Evolutionary conservation across 2,329 filamentous ascomycete species (phyloP).

Genomic region (Talaromyces sp.): DNA sequence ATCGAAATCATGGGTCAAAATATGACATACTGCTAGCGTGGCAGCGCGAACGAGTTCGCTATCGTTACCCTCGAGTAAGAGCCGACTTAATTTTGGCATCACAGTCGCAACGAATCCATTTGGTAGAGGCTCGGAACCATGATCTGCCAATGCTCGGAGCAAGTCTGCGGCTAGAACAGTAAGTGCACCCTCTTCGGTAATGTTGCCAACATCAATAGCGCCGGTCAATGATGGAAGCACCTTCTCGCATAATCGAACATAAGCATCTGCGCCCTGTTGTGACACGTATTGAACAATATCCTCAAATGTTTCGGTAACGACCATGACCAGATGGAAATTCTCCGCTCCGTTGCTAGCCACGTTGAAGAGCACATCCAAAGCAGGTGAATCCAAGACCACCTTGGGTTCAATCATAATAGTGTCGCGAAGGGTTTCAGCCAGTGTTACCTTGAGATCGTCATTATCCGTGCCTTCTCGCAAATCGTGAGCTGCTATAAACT

Average conservation of each 20-base stretch:
- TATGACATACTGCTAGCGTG: constrained; percentile 80
- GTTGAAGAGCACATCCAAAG: constrained; percentile 77
- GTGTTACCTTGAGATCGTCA: constrained; percentile 85
- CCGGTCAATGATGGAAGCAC: constrained; percentile 83
- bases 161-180: constrained; percentile 85
- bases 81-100: constrained; percentile 78
- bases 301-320: constrained; percentile 88
- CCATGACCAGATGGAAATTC: constrained; percentile 85
- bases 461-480: constrained; percentile 78
- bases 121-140: constrained; percentile 80
- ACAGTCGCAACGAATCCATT: constrained; percentile 78
- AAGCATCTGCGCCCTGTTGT: constrained; percentile 62
- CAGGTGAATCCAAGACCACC: constrained; percentile 67
- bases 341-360: constrained; percentile 82
- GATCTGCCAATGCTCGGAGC: constrained; percentile 72
- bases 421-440: constrained; percentile 80
- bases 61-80: constrained; percentile 80
- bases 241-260: constrained; percentile 74
- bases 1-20: constrained; percentile 82
- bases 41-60: constrained; percentile 83
- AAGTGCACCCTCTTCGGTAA: constrained; percentile 74
- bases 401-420: constrained; percentile 75
- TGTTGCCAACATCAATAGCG: constrained; percentile 80
- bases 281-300: constrained; percentile 71
- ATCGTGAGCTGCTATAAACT: constrained; percentile 77